A percentile compares a stretch with the other conserved stretches of the same genome.
phyloP scores from a whole-genome alignment of 2,329 filamentous ascomycete species.

The Stagonosporopsis rhizophila region DNA sequence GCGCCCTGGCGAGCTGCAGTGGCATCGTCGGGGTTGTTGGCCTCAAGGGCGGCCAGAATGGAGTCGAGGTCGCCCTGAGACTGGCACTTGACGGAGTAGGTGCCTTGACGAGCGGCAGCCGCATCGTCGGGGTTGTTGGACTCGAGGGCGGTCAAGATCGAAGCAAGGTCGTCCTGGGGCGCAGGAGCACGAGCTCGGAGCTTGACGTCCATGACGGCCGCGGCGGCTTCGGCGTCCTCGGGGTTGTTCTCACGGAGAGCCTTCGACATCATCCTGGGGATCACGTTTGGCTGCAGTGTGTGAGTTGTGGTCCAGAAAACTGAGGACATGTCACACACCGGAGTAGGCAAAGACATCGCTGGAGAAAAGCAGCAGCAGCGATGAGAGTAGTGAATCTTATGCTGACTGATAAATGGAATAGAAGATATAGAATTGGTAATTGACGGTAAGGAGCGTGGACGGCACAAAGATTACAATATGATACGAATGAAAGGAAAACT shows the following conservation, averaged over 20 bases:
- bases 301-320: neutral
- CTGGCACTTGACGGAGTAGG: slow-evolving; percentile 20
- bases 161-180: slow-evolving; percentile 30
- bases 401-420: slow-evolving; percentile 23
- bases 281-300: slow-evolving; percentile 20
- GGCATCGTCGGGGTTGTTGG: slow-evolving; percentile 39
- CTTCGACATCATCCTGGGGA: slow-evolving; percentile 34
- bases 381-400: slow-evolving; percentile 42
- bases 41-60: slow-evolving; percentile 28
- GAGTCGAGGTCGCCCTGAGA: slow-evolving; percentile 23
- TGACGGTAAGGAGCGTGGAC: slow-evolving; percentile 35
- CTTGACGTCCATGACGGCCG: slow-evolving; percentile 36
- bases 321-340: slow-evolving; percentile 13
- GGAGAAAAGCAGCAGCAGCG: slow-evolving; percentile 37
- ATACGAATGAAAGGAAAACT: slow-evolving; percentile 22
- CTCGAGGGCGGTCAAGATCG: slow-evolving; percentile 33
- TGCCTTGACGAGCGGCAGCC: slow-evolving; percentile 26
- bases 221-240: slow-evolving; percentile 36
- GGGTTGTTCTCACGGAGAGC: slow-evolving; percentile 40
- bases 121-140: slow-evolving; percentile 37
- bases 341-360: slow-evolving; percentile 35
- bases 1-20: slow-evolving; percentile 22
- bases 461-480: slow-evolving; percentile 36
- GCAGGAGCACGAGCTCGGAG: slow-evolving; percentile 27
- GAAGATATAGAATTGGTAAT: slow-evolving; percentile 8